A percentile compares a stretch with the other conserved stretches of the same genome.
phyloP scores from a whole-genome alignment of 176 grass and related monocot species.

The Pharus latifolius region DNA sequence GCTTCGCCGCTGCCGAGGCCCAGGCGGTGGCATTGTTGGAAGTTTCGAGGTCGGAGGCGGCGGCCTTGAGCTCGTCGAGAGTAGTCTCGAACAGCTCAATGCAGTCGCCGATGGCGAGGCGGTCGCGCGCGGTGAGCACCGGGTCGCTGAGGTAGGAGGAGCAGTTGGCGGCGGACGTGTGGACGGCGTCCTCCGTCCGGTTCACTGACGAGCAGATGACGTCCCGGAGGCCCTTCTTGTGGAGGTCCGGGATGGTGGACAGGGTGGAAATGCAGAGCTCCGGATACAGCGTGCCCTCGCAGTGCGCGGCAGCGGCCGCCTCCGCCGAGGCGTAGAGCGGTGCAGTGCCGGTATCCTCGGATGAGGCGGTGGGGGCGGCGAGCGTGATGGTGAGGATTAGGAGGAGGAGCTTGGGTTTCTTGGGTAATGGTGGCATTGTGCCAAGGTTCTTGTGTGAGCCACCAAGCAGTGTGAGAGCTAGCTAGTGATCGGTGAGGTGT shows the following conservation, averaged over 20 bases:
- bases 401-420: conserved; percentile 1
- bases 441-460: neutral
- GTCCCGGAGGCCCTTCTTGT: conserved; percentile 44
- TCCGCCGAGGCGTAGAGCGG: conserved; percentile 26
- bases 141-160: conserved; percentile 26
- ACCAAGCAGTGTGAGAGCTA: too few species aligned
- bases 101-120: conserved; percentile 57
- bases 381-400: conserved; percentile 11
- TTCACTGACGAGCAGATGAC: conserved; percentile 45
- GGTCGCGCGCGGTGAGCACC: conserved; percentile 16
- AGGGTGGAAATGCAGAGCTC: conserved; percentile 64
- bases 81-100: conserved; percentile 52
- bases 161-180: conserved; percentile 35
- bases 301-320: conserved; percentile 36
- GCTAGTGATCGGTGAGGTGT: too few species aligned
- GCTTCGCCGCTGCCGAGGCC: neutral
- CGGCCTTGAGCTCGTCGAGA: conserved; percentile 50
- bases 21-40: neutral
- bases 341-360: neutral
- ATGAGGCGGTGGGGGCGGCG: neutral
- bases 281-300: conserved; percentile 64
- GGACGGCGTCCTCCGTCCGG: conserved; percentile 32
- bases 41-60: conserved; percentile 10
- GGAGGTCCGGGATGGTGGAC: conserved; percentile 39
- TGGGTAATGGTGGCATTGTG: conserved; percentile 17